Base-by-base conservation (phyloP, 1,284 basidiomycete species). In the Cystodermella granulosa region DNA sequence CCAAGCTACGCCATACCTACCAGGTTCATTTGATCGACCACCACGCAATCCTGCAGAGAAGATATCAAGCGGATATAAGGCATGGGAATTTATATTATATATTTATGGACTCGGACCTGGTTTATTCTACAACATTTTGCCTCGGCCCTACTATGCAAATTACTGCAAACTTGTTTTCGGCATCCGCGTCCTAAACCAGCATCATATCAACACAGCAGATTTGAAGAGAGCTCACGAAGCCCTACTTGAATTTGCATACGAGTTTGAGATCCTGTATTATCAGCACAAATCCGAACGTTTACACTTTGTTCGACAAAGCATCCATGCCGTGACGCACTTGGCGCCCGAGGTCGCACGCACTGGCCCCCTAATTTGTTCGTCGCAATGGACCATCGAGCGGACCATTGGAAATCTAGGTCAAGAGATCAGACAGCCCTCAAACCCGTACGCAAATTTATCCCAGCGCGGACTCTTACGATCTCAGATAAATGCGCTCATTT, bases 21-120 rank as follows among this genome's bases (percentile, higher is more conserved):
- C 63, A 8, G 48, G 51, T 1, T 66, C 61, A 2, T 66, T 67
- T 48, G 55, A 62, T 43, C 44, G 52, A 6, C 53, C 62, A 4
- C 67, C 65, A n/a, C 50, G 62, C 4, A 61, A 69, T 50, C 52
- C 54, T 14, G 56, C 58, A 4, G 54, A 64, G 41, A 67, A 67
- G 49, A 57, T 65, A 15, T 51, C 48, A 14, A 62, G 59, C 37
- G 63, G 65, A 14, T 68, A 66, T 50, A 68, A 68, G 38, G 62
- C 62, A 2, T 55, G 50, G 45, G 65, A 69, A 45, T 70, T 49
- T 20, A 43, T 56, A 2, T 22, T 51, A 1, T 70, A 61, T 40
- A 23, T 70, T 36, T 70, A 52, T 49, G 58, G 59, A 1, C 50
- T 69, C 4, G 63, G 55, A 16, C 48, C 48, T 36, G 48, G 38